Conservation (phyloP, 2,329 filamentous ascomycete genomes). For the Huntiella omanensis region DNA sequence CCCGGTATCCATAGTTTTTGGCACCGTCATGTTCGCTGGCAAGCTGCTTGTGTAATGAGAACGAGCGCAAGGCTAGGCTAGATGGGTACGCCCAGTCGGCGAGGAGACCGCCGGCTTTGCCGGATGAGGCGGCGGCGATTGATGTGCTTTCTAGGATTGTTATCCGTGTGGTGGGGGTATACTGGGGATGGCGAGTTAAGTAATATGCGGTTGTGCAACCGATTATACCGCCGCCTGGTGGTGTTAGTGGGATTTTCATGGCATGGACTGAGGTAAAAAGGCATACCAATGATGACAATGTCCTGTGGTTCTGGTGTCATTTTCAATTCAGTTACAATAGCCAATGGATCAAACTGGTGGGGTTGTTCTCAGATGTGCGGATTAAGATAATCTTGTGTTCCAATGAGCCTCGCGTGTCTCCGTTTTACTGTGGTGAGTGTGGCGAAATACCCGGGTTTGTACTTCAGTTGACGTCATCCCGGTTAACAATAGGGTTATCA, state of each 20-base stretch:
- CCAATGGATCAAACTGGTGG: too few relatives aligned
- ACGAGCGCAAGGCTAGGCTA: constrained; percentile 71
- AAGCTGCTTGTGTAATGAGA: constrained; percentile 62
- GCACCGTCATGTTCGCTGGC: constrained; percentile 67
- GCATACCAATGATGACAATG: constrained; percentile 31
- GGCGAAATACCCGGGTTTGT: too few relatives aligned
- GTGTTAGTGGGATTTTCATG: not conserved
- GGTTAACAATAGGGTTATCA: too few relatives aligned
- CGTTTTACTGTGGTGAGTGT: too few relatives aligned
- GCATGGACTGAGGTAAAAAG: constrained; percentile 1
- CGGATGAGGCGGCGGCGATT: constrained; percentile 80
- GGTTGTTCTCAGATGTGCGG: too few relatives aligned
- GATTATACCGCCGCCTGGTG: constrained; percentile 71
- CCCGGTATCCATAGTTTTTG: constrained; percentile 71
- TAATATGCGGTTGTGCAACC: constrained; percentile 85
- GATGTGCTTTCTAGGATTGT: constrained; percentile 73
- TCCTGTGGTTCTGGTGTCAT: constrained; percentile 12
- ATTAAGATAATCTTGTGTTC: too few relatives aligned
- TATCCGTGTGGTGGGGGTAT: constrained; percentile 58
- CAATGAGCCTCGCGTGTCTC: too few relatives aligned
- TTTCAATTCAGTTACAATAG: too few relatives aligned
- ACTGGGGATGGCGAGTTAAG: constrained; percentile 68
- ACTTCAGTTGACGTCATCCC: constrained; percentile 14
- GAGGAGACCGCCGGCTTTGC: constrained; percentile 82
- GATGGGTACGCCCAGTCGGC: constrained; percentile 81